Base-by-base conservation (phyloP, 2,329 filamentous ascomycete genomes). In the Sporothrix brunneoviolacea region DNA sequence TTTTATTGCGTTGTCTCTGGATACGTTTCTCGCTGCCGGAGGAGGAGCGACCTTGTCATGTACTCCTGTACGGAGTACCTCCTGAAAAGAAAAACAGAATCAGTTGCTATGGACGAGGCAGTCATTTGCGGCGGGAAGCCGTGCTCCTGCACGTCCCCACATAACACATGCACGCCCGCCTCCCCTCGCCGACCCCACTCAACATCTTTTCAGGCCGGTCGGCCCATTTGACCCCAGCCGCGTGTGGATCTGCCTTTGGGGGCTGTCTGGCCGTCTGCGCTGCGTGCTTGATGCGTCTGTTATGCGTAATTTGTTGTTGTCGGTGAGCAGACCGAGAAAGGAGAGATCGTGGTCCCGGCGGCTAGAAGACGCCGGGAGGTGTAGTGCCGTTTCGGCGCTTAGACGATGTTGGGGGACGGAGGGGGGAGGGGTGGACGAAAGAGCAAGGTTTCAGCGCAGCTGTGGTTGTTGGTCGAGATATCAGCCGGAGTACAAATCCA, bases 381-480 rank as follows among this genome's bases (percentile, higher is more conserved):
- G 24, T 28, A 5, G 10, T 28, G n/a, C 33, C 43, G 28, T 37
- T 46, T 46, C 15, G 43, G 43, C 43, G 43, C 43, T 37, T 46
- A 37, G 33, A 37, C 33, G n/a, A 28, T 28, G 24, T 28, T 10
- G 24, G 24, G 24, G 24, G 24, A 10, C 24, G 24, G 10, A 28
- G 24, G 24, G 24, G 24, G 24, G 6, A 28, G 24, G 24, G 24
- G 10, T 28, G 10, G 24, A 10, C 10, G 24, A 10, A 28, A 28
- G n/a, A 28, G 24, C 24, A 28, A 28, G 24, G 6, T n/a, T n/a
- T n/a, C n/a, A n/a, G n/a, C n/a, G n/a, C n/a, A n/a, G n/a, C n/a
- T n/a, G n/a, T n/a, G n/a, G n/a, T n/a, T n/a, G n/a, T n/a, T n/a
- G n/a, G n/a, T n/a, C n/a, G n/a, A n/a, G n/a, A n/a, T n/a, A n/a